phyloP scores from a whole-genome alignment of 768 basidiomycete genomes.

The Terana coerulea region DNA sequence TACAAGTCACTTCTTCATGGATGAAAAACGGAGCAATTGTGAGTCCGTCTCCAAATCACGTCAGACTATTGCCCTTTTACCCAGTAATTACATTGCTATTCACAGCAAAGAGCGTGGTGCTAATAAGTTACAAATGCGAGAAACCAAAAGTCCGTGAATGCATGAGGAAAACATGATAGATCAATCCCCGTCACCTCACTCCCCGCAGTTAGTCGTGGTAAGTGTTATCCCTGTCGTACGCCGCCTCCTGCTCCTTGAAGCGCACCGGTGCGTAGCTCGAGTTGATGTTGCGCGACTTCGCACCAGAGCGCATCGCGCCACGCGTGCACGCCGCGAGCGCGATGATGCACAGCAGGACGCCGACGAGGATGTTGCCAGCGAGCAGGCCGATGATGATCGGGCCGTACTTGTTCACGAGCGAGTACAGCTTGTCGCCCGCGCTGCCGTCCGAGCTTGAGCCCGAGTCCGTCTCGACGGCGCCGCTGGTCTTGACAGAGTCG shows the following conservation, averaged over 20 bases:
- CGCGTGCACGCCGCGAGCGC: constrained; percentile 5
- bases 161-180: too few relatives aligned
- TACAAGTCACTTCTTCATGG: too few relatives aligned
- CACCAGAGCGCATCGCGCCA: not conserved
- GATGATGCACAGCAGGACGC: constrained; percentile 7
- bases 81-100: too few relatives aligned
- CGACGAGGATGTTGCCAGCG: constrained; percentile 14
- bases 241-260: constrained; percentile 12
- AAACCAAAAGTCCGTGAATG: too few relatives aligned
- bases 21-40: too few relatives aligned
- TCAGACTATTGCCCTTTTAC: too few relatives aligned
- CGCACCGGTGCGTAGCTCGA: constrained; percentile 12
- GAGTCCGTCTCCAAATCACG: too few relatives aligned
- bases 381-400: constrained; percentile 17
- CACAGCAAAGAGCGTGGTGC: too few relatives aligned
- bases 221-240: constrained; percentile 1
- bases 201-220: constrained; percentile 11
- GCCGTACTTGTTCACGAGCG: constrained; percentile 17
- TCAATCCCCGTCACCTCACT: too few relatives aligned
- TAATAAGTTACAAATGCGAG: too few relatives aligned
- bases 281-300: not conserved
- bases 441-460: too few relatives aligned
- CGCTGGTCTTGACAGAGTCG: not conserved
- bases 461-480: not conserved
- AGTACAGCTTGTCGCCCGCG: constrained; percentile 3